Evolutionary conservation across 2,329 filamentous ascomycete genomes (phyloP).

Genomic region (Blastomyces silverae): DNA sequence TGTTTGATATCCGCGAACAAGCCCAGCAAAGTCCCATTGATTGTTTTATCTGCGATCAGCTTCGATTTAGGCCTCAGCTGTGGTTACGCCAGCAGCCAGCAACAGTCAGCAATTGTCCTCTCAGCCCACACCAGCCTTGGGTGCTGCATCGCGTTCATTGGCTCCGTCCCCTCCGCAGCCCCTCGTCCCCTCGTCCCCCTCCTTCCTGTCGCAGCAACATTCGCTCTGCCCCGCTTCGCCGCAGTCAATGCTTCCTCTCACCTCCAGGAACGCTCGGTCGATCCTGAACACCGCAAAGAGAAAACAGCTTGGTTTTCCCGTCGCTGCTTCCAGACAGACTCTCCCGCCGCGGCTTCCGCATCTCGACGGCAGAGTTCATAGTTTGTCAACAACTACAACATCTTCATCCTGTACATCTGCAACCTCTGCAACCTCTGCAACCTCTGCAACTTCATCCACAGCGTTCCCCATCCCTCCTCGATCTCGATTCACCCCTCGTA

Average conservation of each 20-base stretch:
- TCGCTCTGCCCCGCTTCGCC: conserved; percentile 14
- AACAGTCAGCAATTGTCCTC: not conserved
- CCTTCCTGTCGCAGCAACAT: conserved; percentile 16
- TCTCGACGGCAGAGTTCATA: not conserved
- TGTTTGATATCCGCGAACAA: not conserved
- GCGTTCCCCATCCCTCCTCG: not conserved
- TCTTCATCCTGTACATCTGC: not conserved
- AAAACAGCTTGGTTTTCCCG: not conserved
- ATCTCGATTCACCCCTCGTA: conserved; percentile 9
- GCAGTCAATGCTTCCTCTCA: conserved; percentile 20
- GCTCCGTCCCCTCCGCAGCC: not conserved
- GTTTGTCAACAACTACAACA: conserved; percentile 17
- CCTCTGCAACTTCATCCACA: not conserved
- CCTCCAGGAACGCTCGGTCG: conserved; percentile 13
- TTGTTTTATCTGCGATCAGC: not conserved
- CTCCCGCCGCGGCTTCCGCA: conserved; percentile 16
- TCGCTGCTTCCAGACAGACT: conserved; percentile 5
- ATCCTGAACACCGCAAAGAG: conserved; percentile 10
- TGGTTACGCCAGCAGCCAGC: not conserved
- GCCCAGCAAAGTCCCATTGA: not conserved
- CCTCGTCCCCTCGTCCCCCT: conserved; percentile 7
- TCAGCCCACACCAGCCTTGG: not conserved
- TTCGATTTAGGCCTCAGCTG: not conserved
- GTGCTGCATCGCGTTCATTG: conserved; percentile 7
- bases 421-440: not conserved